Evolutionary conservation across 1,284 basidiomycete genomes (phyloP), one percentile per base, ranked within the genome.

Genomic region (Caloboletus firmus): DNA sequence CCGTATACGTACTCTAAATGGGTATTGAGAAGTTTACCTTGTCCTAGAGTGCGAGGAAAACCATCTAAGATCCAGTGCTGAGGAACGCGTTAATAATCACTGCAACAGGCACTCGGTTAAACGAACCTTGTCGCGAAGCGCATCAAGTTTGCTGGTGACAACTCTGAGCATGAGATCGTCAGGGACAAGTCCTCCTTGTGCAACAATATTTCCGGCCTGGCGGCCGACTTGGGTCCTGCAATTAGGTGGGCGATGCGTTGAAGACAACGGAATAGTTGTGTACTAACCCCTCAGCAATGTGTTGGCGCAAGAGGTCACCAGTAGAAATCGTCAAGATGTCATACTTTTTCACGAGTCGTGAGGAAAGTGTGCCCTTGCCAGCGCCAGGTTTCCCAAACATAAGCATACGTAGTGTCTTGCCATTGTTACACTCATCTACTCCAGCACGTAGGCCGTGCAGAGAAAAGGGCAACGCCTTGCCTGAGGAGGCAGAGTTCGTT

Each of bases 21-120:
- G 18, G 75, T 74, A 67, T 98, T 92, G 11, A 99, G 79, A 42
- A 96, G 77, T 68, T 87, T 77, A 1, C 93, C 96, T 73, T 99
- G 96, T 17, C 83, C 85, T 2, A 96, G 73, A 3, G 96, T 99
- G 37, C 96, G 86, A 31, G 96, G 96, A 68, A 99, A 99, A 6
- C 96, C 96, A 66, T 99, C 96, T 34, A 99, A 74, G 59, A 98
- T 90, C 95, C 95, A 98, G 67, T 91, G 85, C 82, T 89, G 50
- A 18, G 15, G 47, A 32, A 32, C 58, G 28, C 1, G 51, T 61
- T 28, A 52, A 48, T 17, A 1, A 46, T 40, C 20, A 35, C 31
- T n/a, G 28, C 28, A n/a, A 39, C 8, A 32, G 35, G 4, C 24
- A 20, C 5, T 11, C 12, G 26, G n/a, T 26, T 32, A 56, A 63